Base-by-base conservation (phyloP, 2,329 filamentous ascomycete species). In the Ophiostoma populinum region DNA sequence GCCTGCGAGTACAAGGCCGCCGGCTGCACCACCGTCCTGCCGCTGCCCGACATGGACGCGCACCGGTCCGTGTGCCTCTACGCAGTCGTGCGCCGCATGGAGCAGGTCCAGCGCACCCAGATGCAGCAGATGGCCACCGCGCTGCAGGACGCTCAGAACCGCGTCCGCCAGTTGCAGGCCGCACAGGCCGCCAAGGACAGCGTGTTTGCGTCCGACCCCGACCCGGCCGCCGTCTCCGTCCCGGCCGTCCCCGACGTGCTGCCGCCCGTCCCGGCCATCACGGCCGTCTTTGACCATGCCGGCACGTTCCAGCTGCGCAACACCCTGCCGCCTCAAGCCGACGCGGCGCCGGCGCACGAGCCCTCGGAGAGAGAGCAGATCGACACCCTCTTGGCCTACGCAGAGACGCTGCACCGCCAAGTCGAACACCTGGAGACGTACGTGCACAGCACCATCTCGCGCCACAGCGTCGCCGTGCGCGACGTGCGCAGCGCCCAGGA, bases 221-320 rank as follows among this genome's bases (percentile, higher is more conserved):
- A 33, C 17, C 11, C 24, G 24, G 25, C 18, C 32, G 15, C 35
- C 18, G 15, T 4, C 24, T 9, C n/a, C 17, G 3, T 8, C 19
- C 5, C 24, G 19, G 7, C 18, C n/a, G 11, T 6, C 21, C 21
- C 21, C 21, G 21, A 11, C 21, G 11, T 6, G 21, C 21, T n/a
- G n/a, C n/a, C n/a, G n/a, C n/a, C n/a, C n/a, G n/a, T n/a, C n/a
- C n/a, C n/a, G n/a, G n/a, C n/a, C n/a, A n/a, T 22, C 11, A 6
- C 21, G 11, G 11, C 21, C 21, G 7, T 22, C 21, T 22, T 22
- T 22, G 21, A 22, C 21, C 21, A 22, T 22, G 21, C 21, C 11
- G 7, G 74, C 49, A 60, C 75, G n/a, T 62, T 64, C 4, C 70
- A 75, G 48, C 55, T 71, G 27, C 57, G 63, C 28, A 70, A 63